These are phyloP conservation scores for Amauroascus verrucosus DNA, from an alignment of 2,329 filamentous ascomycete species.

Conservation along the genomic window DNA sequence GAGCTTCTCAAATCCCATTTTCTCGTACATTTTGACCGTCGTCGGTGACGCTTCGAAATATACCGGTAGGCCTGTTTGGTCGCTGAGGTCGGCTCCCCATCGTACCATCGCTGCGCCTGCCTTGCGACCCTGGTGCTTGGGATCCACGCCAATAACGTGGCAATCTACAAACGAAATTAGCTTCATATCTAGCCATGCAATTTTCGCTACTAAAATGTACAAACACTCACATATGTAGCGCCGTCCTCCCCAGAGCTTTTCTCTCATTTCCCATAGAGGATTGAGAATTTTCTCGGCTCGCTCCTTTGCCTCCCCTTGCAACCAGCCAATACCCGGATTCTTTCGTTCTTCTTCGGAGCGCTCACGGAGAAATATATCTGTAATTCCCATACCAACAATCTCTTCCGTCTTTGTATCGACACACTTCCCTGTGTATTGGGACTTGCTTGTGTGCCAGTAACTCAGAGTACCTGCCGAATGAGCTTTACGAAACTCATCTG, in stretches of 20 bases:
- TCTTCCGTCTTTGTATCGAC: constrained; percentile 37
- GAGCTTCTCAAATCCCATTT: constrained; percentile 33
- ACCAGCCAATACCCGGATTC: constrained; percentile 39
- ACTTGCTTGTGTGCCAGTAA: constrained; percentile 29
- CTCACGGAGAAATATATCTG: constrained; percentile 35
- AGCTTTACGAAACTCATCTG: constrained; percentile 31
- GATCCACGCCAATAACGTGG: constrained; percentile 33
- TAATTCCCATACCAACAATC: constrained; percentile 41
- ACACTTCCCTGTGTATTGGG: constrained; percentile 42
- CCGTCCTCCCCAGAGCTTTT: constrained; percentile 34
- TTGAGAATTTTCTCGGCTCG: constrained; percentile 37
- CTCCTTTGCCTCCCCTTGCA: constrained; percentile 37
- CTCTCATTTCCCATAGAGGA: constrained; percentile 35
- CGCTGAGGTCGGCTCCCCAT: constrained; percentile 32
- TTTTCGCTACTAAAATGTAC: too few relatives aligned
- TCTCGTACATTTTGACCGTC: constrained; percentile 32
- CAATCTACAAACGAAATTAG: constrained; percentile 24
- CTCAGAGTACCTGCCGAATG: constrained; percentile 37
- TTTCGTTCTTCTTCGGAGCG: constrained; percentile 35
- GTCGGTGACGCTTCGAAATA: constrained; percentile 33
- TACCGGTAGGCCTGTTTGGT: constrained; percentile 25
- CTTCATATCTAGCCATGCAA: too few relatives aligned
- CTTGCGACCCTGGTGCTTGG: constrained; percentile 34
- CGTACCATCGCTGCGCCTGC: constrained; percentile 33
- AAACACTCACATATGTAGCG: constrained; percentile 39